A percentile compares a stretch with the other conserved stretches of the same genome.
phyloP scores from a whole-genome alignment of 805 yeast genomes.

The Candida dajiaensis region DNA sequence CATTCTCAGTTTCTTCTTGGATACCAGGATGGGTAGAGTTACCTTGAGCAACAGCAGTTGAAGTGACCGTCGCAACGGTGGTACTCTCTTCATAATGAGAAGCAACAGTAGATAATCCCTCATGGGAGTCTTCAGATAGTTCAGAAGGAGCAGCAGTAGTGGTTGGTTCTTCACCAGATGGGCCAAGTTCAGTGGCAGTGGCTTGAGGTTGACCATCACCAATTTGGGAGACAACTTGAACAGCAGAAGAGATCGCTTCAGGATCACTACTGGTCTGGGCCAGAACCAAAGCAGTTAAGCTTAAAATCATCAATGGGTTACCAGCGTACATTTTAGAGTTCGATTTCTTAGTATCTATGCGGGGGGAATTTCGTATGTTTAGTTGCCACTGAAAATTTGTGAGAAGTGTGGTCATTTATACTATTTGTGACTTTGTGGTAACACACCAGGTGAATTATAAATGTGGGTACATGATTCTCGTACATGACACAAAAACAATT shows the following conservation, averaged over 20 bases:
- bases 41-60: neutral
- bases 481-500: neutral
- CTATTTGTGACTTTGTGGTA: neutral
- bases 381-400: neutral
- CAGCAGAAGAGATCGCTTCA: slow-evolving; percentile 17
- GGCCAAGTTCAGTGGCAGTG: neutral
- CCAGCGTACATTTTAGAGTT: neutral
- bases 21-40: slow-evolving; percentile 25
- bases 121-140: slow-evolving; percentile 21
- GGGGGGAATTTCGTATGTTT: neutral
- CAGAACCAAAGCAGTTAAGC: slow-evolving; percentile 20
- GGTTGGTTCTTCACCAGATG: slow-evolving; percentile 24
- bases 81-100: slow-evolving; percentile 24
- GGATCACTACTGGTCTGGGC: slow-evolving; percentile 5
- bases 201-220: slow-evolving; percentile 17
- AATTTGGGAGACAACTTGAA: slow-evolving; percentile 20
- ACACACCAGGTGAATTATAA: neutral
- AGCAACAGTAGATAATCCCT: slow-evolving; percentile 28
- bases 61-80: slow-evolving; percentile 30
- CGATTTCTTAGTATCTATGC: neutral
- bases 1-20: slow-evolving; percentile 27
- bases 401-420: neutral
- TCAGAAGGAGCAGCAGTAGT: slow-evolving; percentile 25
- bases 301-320: slow-evolving; percentile 6
- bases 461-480: neutral